Evolutionary conservation across 2,329 filamentous ascomycete species (phyloP), one percentile per base, ranked within the genome.

Genomic region (Aspergillus sp.): DNA sequence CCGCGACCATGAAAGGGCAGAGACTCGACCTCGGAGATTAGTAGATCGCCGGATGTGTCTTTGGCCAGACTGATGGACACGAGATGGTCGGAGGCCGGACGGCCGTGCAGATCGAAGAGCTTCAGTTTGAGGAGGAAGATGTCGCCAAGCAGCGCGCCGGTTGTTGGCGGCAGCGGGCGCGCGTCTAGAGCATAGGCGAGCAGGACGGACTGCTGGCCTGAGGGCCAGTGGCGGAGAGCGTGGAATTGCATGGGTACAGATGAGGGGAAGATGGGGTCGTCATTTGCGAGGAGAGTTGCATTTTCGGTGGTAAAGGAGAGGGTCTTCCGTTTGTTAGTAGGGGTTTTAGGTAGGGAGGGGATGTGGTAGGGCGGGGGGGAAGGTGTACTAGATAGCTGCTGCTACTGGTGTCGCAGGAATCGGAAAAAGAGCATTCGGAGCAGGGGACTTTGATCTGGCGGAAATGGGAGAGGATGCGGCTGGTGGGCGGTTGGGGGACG

Each of bases 21-120:
- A 9, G 63, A 57, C 5, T 62, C 58, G 49, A 71, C 59, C 6
- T 62, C 59, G 4, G 61, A 59, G 30, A 74, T 66, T 3, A 56
- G 42, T 3, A 65, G 55, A 10, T 57, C 58, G 2, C 61, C 62
- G 13, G 66, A 57, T 2, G 59, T 48, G 22, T 59, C 60, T 10
- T 60, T 53, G 3, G 67, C 52, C 2, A 73, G 52, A 35, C 66
- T 60, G 19, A 74, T 48, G 1, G 61, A 53, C 7, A 73, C 59
- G 4, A 62, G 55, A 35, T 68, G 55, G 2, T 62, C 58, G 11
- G 62, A 66, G 11, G 66, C 63, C 1, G 60, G 53, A 1, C 57
- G 53, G 24, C 65, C 63, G n/a, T 61, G 53, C 14, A 54, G 49
- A 44, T 67, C 61, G 26, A 65, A 51, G 0, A 69, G 47, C 14